Base-by-base conservation (phyloP, 2,329 filamentous ascomycete genomes). In the Seiridium cupressi region DNA sequence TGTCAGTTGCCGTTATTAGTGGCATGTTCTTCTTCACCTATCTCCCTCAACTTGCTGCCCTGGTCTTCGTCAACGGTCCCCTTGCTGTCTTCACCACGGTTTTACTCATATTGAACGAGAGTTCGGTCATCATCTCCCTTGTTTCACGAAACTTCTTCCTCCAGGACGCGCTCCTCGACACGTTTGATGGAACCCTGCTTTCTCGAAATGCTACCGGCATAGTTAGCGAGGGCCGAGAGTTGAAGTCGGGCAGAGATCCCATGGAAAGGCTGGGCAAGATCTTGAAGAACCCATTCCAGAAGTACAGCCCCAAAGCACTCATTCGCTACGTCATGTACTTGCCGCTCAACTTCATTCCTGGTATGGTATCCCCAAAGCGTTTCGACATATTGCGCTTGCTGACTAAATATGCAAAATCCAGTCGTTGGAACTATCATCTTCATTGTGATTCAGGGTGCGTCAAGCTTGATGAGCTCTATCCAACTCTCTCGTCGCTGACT, bases 1-100 rank as follows among this genome's bases (percentile, higher is more conserved):
- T 97, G 2, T 92, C 91, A 11, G 74, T 88, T 8, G 84, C 85
- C 49, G 88, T 97, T 51, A 88, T 93, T 1, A 80, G 81, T 9
- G 81, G 85, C 73, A 96, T 97, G 92, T 97, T 98, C 76, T 79
- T 90, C 66, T 88, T 97, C 72, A 90, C 93, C 54, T 97, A 97
- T 73, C 71, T 88, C 7, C 94, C 94, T 0, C 94, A 97, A 78
- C 84, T 92, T 32, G 90, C 92, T 1, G 75, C 97, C 11, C 84
- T 97, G 49, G 83, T 92, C 56, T 88, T 97, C 68, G 90, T 96
- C 63, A 94, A 92, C 65, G 94, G 94, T 0, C 93, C 91, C 0
- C 77, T 94, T 4, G 90, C 91, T 4, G 87, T 90, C n/a, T 76
- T 92, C 61, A 88, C 89, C 1, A 90, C 91, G 0, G 79, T 88